Evolutionary conservation across 345 rosid genomes (phyloP).

Genomic region (Lepidium aucheri): DNA sequence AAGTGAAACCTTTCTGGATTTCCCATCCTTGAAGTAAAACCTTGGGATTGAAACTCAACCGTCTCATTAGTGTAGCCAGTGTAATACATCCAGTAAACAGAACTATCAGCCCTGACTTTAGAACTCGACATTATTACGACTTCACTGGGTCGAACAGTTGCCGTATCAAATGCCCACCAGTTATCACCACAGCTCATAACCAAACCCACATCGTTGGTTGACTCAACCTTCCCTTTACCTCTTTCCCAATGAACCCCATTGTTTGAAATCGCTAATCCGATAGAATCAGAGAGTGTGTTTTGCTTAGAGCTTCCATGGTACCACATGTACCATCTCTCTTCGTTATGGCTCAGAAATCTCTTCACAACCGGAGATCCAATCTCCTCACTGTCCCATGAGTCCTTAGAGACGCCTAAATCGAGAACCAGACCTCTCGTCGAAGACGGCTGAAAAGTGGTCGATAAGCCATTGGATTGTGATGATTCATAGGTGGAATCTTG

Average conservation of each 20-base stretch:
- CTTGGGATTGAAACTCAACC: constrained; percentile 24
- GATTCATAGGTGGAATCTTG: constrained; percentile 18
- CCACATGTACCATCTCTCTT: constrained; percentile 94
- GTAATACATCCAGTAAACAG: constrained; percentile 82
- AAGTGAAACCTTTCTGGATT: constrained; percentile 45
- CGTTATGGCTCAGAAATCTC: constrained; percentile 68
- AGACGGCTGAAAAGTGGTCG: background rate
- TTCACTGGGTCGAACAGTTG: constrained; percentile 61
- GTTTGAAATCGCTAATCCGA: constrained; percentile 68
- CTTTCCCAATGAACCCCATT: constrained; percentile 88
- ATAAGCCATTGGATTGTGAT: background rate
- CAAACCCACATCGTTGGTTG: constrained; percentile 59
- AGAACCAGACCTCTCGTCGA: constrained; percentile 47
- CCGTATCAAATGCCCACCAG: constrained; percentile 86
- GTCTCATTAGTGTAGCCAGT: constrained; percentile 51
- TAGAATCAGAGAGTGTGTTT: constrained; percentile 33
- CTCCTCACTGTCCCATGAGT: constrained; percentile 64
- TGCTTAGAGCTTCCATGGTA: constrained; percentile 52
- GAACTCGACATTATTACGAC: constrained; percentile 67
- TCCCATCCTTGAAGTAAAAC: constrained; percentile 18
- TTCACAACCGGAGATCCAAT: constrained; percentile 84
- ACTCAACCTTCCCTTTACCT: constrained; percentile 38
- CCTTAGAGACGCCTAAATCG: constrained; percentile 36
- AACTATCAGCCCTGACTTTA: constrained; percentile 47
- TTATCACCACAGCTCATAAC: constrained; percentile 54